Evolutionary conservation across 2,329 filamentous ascomycete genomes (phyloP).

Genomic region (Penicillium sp.): DNA sequence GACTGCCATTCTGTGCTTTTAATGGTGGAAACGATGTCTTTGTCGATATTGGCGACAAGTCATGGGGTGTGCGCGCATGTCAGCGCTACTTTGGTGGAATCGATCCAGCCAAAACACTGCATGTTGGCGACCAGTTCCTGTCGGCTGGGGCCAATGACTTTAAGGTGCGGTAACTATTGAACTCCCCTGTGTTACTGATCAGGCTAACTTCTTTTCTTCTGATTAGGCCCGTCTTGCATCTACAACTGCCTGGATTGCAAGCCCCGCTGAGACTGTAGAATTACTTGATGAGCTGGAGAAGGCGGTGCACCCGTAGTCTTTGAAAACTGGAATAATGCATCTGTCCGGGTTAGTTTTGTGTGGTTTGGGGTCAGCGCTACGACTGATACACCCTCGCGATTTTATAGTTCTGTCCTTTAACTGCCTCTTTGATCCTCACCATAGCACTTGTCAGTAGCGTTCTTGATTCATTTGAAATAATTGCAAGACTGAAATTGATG

Average conservation of each 20-base stretch:
- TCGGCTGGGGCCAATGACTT: conserved; percentile 96
- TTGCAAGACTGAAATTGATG: not conserved
- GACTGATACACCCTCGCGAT: not conserved
- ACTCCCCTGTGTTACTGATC: not conserved
- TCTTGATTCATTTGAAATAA: not conserved
- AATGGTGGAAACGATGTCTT: conserved; percentile 97
- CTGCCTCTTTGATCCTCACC: not conserved
- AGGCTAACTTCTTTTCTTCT: not conserved
- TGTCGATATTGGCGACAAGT: conserved; percentile 97
- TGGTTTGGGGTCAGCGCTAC: not conserved
- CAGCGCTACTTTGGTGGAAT: conserved; percentile 85
- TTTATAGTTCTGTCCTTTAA: not conserved
- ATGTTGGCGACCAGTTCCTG: conserved; percentile 94
- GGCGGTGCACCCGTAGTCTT: conserved; percentile 1
- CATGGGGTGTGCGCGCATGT: conserved; percentile 88
- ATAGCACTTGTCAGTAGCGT: not conserved
- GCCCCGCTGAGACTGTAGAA: conserved; percentile 82
- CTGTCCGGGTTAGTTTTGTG: not conserved
- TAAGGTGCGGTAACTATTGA: conserved; percentile 57
- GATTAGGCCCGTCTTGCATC: conserved; percentile 72
- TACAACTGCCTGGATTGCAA: conserved; percentile 96
- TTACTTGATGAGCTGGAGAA: conserved; percentile 71
- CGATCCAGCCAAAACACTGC: conserved; percentile 73
- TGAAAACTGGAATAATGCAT: not conserved
- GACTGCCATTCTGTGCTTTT: conserved; percentile 92